A percentile compares a stretch with the other conserved stretches of the same genome.
phyloP scores from a whole-genome alignment of 805 yeast species.

The Starmerella powellii region DNA sequence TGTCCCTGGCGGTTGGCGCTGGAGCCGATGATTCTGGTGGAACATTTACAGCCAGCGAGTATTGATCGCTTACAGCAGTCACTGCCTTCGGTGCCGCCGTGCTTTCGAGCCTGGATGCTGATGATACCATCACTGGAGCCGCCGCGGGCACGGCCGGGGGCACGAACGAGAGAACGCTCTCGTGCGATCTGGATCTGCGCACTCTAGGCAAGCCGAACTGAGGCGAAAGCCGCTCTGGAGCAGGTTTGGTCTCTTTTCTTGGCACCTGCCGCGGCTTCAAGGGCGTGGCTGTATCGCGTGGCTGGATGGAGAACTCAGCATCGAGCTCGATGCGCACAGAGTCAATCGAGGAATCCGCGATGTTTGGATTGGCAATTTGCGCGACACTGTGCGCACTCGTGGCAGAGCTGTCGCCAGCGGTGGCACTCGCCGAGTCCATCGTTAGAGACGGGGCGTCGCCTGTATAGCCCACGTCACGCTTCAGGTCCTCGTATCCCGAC shows the following conservation, averaged over 20 bases:
- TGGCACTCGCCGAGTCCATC: not conserved
- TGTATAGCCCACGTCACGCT: not conserved
- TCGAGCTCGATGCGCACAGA: not conserved
- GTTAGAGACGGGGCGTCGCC: not conserved
- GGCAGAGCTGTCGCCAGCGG: not conserved
- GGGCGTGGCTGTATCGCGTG: constrained; percentile 7
- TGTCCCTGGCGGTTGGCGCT: constrained; percentile 1
- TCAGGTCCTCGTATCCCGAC: constrained; percentile 4
- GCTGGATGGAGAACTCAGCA: not conserved
- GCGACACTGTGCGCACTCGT: no score
- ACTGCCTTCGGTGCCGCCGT: constrained; percentile 5
- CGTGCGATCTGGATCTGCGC: constrained; percentile 18
- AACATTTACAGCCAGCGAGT: not conserved
- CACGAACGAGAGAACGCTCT: constrained; percentile 17
- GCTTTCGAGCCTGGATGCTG: constrained; percentile 1
- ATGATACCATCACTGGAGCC: not conserved
- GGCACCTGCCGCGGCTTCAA: not conserved
- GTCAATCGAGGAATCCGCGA: not conserved
- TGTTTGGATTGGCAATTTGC: not conserved
- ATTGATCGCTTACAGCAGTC: constrained; percentile 7
- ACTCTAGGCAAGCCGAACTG: no score
- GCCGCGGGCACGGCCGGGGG: constrained; percentile 6
- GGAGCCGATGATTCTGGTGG: not conserved
- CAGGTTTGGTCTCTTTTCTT: no score
- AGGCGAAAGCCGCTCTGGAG: no score